phyloP scores from a whole-genome alignment of 352 stramenopile species.

The Ochromonadaceae sp. region DNA sequence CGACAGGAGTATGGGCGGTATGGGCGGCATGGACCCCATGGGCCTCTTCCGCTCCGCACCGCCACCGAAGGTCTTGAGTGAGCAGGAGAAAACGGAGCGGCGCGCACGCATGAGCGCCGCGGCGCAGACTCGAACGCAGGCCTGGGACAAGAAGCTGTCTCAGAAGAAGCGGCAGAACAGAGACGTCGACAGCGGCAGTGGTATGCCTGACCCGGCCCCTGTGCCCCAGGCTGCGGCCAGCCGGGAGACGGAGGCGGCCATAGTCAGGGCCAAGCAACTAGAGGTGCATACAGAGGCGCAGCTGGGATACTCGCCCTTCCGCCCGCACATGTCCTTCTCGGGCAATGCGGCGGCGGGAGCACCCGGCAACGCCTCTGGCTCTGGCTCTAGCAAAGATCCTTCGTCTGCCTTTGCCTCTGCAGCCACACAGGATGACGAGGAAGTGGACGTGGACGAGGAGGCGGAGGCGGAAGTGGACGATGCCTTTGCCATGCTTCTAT shows the following conservation, averaged over 20 bases:
- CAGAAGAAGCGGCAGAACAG: background rate
- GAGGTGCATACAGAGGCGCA: background rate
- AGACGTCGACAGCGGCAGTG: background rate
- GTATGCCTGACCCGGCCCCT: background rate
- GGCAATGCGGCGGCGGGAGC: background rate
- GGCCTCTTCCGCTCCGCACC: too few relatives aligned
- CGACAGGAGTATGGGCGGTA: too few relatives aligned
- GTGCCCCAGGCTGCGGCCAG: background rate
- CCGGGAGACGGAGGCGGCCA: background rate
- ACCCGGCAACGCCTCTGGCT: too few relatives aligned
- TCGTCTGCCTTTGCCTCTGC: background rate
- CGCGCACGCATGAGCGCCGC: background rate
- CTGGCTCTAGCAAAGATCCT: too few relatives aligned
- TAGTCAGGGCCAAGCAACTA: background rate
- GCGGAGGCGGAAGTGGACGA: background rate
- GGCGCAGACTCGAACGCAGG: background rate
- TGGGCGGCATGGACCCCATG: too few relatives aligned
- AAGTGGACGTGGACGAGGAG: background rate
- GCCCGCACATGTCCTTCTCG: constrained; percentile 9
- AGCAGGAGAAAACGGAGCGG: background rate
- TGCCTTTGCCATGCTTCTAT: background rate
- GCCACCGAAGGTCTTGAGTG: too few relatives aligned
- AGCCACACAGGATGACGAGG: background rate
- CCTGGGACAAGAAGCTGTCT: background rate
- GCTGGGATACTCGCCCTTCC: constrained; percentile 10